phyloP scores from a whole-genome alignment of 495 filamentous ascomycete genomes.

The Xylaria castorea region DNA sequence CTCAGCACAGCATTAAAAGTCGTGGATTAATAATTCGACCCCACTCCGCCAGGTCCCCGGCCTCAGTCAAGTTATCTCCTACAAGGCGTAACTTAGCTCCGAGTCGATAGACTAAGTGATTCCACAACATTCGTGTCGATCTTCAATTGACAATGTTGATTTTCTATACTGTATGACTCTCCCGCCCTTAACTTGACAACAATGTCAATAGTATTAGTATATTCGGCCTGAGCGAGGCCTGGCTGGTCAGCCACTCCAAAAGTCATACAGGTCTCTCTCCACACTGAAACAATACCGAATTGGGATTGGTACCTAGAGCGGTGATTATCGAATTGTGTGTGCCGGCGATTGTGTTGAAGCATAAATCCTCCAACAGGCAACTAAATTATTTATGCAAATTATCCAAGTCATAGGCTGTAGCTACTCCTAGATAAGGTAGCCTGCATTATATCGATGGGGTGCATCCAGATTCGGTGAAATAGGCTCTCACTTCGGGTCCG shows the following conservation, averaged over 20 bases:
- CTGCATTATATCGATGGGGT: background rate
- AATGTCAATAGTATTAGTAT: constrained; percentile 14
- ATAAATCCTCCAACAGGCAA: background rate
- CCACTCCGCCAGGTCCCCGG: constrained; percentile 1
- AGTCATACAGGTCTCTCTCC: background rate
- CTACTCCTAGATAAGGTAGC: background rate
- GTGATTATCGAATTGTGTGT: background rate
- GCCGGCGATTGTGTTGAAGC: background rate
- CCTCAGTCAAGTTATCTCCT: constrained; percentile 19
- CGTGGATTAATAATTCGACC: constrained; percentile 28
- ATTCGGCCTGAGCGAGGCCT: constrained; percentile 6
- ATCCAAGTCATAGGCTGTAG: background rate
- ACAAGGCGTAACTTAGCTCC: constrained; percentile 22
- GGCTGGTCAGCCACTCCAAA: background rate
- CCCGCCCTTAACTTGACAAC: constrained; percentile 14
- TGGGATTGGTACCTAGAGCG: constrained; percentile 3
- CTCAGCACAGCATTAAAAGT: constrained; percentile 21
- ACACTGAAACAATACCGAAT: constrained; percentile 8
- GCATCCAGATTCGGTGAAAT: background rate
- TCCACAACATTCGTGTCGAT: constrained; percentile 18
- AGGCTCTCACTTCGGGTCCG: constrained; percentile 1
- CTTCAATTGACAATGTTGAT: constrained; percentile 9
- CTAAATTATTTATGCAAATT: background rate
- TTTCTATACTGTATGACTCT: constrained; percentile 1
- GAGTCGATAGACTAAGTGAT: constrained; percentile 12